phyloP scores from a whole-genome alignment of 2,329 filamentous ascomycete genomes.

The Penicillium sp. region DNA sequence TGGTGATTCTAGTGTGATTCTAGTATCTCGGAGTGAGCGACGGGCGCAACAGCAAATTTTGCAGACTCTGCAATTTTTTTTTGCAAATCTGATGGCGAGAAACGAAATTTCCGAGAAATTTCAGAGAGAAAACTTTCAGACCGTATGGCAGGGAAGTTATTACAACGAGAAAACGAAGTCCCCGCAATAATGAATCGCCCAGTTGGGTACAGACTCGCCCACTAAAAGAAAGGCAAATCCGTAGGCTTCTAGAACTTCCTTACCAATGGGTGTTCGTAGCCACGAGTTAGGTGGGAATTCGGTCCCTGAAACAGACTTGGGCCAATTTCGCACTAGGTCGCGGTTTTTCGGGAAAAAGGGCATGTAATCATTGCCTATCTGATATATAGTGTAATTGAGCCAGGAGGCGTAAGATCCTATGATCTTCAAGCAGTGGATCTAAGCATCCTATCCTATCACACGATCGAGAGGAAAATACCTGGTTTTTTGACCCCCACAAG shows the following conservation, averaged over 20 bases:
- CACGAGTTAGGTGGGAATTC: constrained; percentile 4
- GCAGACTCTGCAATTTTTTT: neutral
- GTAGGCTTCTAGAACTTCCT: constrained; percentile 21
- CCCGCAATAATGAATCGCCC: constrained; percentile 20
- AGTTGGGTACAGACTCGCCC: constrained; percentile 17
- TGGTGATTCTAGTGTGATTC: neutral
- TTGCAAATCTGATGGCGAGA: neutral
- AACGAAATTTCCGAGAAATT: constrained; percentile 8
- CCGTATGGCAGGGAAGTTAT: constrained; percentile 13
- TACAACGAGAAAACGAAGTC: constrained; percentile 13
- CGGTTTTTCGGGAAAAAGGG: constrained; percentile 4
- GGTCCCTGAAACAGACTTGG: constrained; percentile 13
- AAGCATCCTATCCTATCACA: neutral
- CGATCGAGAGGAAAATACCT: constrained; percentile 3
- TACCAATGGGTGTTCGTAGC: constrained; percentile 13
- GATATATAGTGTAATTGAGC: constrained; percentile 4
- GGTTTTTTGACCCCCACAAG: constrained; percentile 23
- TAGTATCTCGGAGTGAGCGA: constrained; percentile 9
- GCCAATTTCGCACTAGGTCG: constrained; percentile 5
- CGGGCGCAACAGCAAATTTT: constrained; percentile 11
- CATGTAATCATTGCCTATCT: constrained; percentile 16
- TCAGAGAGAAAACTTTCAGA: constrained; percentile 7
- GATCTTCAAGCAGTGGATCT: constrained; percentile 22
- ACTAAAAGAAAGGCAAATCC: constrained; percentile 7
- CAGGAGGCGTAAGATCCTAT: constrained; percentile 11